phyloP scores from a whole-genome alignment of 768 basidiomycete genomes.

The Chalciporus sphaerocephalus region DNA sequence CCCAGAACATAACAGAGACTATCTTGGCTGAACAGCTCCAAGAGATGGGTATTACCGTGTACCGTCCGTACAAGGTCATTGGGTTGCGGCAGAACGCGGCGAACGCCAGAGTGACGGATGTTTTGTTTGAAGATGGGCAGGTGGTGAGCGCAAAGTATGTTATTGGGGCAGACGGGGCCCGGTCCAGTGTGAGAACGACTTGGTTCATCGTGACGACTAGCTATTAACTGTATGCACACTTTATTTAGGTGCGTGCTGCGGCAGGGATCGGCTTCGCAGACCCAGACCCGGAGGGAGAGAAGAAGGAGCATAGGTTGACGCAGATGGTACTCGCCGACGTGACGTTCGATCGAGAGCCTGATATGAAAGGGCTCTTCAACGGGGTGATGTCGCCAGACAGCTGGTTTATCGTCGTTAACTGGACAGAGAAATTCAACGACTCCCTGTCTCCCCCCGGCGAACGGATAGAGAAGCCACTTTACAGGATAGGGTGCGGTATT shows the following conservation, averaged over 20 bases:
- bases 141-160: constrained; percentile 41
- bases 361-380: constrained; percentile 9
- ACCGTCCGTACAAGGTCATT: constrained; percentile 36
- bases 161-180: constrained; percentile 46
- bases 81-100: constrained; percentile 30
- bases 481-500: constrained; percentile 39
- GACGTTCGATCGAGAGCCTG: constrained; percentile 22
- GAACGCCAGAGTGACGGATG: constrained; percentile 32
- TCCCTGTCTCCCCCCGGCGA: constrained; percentile 10
- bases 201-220: too few relatives aligned
- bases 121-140: constrained; percentile 42
- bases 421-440: constrained; percentile 28
- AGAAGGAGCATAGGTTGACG: constrained; percentile 15
- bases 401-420: constrained; percentile 33
- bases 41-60: constrained; percentile 28
- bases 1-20: constrained; percentile 41
- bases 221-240: neutral
- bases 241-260: too few relatives aligned
- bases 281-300: constrained; percentile 37
- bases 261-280: constrained; percentile 42
- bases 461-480: constrained; percentile 16
- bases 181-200: constrained; percentile 35
- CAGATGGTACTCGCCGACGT: constrained; percentile 53
- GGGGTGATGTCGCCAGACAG: constrained; percentile 27
- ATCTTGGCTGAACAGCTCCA: constrained; percentile 34